Conservation (phyloP, 306 rosid genomes). For the Inga oerstediana region DNA sequence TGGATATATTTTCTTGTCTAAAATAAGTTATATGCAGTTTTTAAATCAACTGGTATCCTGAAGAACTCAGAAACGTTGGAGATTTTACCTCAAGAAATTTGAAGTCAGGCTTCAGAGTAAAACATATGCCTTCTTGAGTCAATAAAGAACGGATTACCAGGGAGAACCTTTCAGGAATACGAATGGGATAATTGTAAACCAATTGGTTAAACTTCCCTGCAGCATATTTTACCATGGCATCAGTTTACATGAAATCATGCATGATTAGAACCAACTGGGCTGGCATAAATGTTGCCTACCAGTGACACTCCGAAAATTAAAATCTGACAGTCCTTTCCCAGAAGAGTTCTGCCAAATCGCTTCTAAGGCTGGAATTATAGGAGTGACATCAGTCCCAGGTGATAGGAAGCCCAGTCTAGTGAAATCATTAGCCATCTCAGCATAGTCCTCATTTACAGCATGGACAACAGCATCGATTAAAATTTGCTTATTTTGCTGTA, state of each 20-base stretch:
- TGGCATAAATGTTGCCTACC: slow-evolving; percentile 53
- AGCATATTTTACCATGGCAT: slow-evolving; percentile 29
- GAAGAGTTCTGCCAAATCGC: slow-evolving; percentile 99
- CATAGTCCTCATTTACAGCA: slow-evolving; percentile 97
- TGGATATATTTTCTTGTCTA: background rate
- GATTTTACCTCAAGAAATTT: slow-evolving; percentile 93
- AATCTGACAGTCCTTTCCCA: slow-evolving; percentile 97
- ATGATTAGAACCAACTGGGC: slow-evolving; percentile 14
- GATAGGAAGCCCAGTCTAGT: slow-evolving; percentile 96
- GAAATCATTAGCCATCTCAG: slow-evolving; percentile 98
- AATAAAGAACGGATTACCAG: slow-evolving; percentile 91
- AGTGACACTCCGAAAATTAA: slow-evolving; percentile 89
- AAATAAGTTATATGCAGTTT: slow-evolving; percentile 24
- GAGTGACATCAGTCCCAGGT: slow-evolving; percentile 95
- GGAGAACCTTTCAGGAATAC: slow-evolving; percentile 97
- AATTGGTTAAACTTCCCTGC: slow-evolving; percentile 96
- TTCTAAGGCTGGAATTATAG: slow-evolving; percentile 94
- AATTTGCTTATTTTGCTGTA: slow-evolving; percentile 95
- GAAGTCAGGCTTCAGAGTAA: slow-evolving; percentile 86
- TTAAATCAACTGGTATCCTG: slow-evolving; percentile 28
- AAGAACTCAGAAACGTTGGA: slow-evolving; percentile 29
- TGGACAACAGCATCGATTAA: slow-evolving; percentile 98
- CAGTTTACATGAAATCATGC: slow-evolving; percentile 13
- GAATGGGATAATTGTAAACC: slow-evolving; percentile 98
- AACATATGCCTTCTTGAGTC: slow-evolving; percentile 99